phyloP scores from a whole-genome alignment of 306 rosid genomes.

The Astragalus glycyphyllos region DNA sequence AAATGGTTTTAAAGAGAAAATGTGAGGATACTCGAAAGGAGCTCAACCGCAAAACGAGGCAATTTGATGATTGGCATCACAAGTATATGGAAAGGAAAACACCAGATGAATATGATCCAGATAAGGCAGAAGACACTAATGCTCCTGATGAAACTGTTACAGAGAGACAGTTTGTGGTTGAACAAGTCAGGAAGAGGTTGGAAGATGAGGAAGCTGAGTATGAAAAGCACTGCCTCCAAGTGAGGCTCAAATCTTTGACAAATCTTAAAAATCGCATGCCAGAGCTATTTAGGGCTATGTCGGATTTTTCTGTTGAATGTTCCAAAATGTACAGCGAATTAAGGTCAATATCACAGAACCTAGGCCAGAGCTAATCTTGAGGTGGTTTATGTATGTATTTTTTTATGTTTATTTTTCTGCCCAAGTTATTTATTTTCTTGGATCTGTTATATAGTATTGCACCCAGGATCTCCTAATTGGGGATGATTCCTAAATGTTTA shows the following conservation, averaged over 20 bases:
- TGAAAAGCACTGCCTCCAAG: slow-evolving; percentile 63
- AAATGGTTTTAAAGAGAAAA: slow-evolving; percentile 64
- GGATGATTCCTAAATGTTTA: slow-evolving; percentile 37
- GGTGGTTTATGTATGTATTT: slow-evolving; percentile 20
- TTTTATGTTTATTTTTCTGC: background rate
- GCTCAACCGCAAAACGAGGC: slow-evolving; percentile 67
- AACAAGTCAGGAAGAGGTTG: slow-evolving; percentile 67
- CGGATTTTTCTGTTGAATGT: slow-evolving; percentile 63
- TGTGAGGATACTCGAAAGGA: slow-evolving; percentile 83
- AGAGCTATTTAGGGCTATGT: slow-evolving; percentile 77
- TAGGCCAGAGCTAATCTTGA: slow-evolving; percentile 52
- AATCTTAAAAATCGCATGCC: slow-evolving; percentile 77
- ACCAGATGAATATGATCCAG: slow-evolving; percentile 57
- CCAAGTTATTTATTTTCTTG: slow-evolving; percentile 29
- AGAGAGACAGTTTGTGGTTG: slow-evolving; percentile 67
- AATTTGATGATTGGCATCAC: slow-evolving; percentile 78
- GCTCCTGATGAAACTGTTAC: slow-evolving; percentile 52
- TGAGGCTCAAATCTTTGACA: slow-evolving; percentile 80
- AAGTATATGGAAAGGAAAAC: slow-evolving; percentile 66
- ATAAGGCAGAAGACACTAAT: slow-evolving; percentile 47
- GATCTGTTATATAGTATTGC: slow-evolving; percentile 31
- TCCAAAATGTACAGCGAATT: slow-evolving; percentile 70
- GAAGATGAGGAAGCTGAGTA: slow-evolving; percentile 69
- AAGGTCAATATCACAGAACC: slow-evolving; percentile 53
- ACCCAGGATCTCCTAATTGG: slow-evolving; percentile 41